Evolutionary conservation across 208 protist genomes (phyloP).

Genomic region (Leishmania gerbilli): DNA sequence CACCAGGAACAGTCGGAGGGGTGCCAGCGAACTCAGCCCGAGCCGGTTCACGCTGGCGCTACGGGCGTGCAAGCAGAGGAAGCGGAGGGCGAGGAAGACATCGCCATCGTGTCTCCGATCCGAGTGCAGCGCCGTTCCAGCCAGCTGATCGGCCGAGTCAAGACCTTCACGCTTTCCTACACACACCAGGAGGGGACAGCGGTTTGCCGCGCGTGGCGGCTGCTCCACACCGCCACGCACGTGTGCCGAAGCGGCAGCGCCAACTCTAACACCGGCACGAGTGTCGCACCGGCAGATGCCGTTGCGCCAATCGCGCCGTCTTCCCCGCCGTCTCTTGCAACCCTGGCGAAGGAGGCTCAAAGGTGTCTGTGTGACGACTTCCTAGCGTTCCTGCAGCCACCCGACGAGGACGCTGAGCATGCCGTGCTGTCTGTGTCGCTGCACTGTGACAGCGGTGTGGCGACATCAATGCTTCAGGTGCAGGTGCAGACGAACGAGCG

Average conservation of each 20-base stretch:
- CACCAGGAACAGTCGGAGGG: neutral
- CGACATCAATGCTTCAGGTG: constrained; percentile 58
- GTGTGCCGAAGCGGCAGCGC: constrained; percentile 1
- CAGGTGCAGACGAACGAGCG: constrained; percentile 77
- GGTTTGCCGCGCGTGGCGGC: constrained; percentile 73
- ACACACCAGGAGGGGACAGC: constrained; percentile 66
- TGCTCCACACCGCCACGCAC: constrained; percentile 43
- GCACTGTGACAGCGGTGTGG: constrained; percentile 35
- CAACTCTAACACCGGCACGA: neutral
- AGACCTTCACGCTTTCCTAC: constrained; percentile 69
- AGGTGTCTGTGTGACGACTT: constrained; percentile 58
- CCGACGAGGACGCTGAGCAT: constrained; percentile 40
- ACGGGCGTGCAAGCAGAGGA: neutral
- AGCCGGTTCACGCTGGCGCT: constrained; percentile 1
- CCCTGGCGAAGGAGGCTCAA: constrained; percentile 41
- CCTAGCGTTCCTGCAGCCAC: constrained; percentile 55
- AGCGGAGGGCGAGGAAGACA: constrained; percentile 2
- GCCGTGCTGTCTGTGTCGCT: constrained; percentile 37
- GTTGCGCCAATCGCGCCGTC: neutral
- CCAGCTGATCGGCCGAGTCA: constrained; percentile 40
- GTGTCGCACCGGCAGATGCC: neutral
- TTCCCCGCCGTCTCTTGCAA: constrained; percentile 1
- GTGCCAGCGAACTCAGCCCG: neutral
- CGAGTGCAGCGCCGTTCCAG: constrained; percentile 27
- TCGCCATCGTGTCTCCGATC: constrained; percentile 15